Evolutionary conservation across 2,329 filamentous ascomycete genomes (phyloP), one percentile per base, ranked within the genome.

Genomic region (Exophiala spinifera): DNA sequence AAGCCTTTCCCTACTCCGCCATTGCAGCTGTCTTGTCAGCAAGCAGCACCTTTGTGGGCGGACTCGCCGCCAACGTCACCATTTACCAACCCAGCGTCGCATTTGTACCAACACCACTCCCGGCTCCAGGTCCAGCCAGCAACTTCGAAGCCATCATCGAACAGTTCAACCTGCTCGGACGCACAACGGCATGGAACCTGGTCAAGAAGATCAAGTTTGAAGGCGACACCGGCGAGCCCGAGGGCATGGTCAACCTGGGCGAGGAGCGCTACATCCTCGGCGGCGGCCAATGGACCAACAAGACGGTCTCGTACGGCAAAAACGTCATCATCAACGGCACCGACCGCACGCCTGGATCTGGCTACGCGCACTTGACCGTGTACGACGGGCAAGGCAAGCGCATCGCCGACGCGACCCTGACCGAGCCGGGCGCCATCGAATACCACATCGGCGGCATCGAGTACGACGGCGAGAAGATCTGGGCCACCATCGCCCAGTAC

Each of bases 251-350:
- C 11, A 70, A 74, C 3, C 58, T 79, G 0, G 69, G 71, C 5
- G 57, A 68, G 17, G 68, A 77, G 39, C 73, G 75, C 14, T 77
- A 73, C 51, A 68, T 78, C 55, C 68, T 79, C 36, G 73, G 71
- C 19, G 70, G 72, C 8, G 75, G 73, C 15, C 71, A 78, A 60
- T 78, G 74, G 60, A 76, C 69, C 3, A 61, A 65, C 19, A 64
- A 64, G 1, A 77, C 74, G 2, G 48, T 68, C 13, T 72, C 71
- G 51, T 76, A 72, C 58, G 55, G 61, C 45, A 63, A 78, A 42
- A 81, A 49, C 28, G 49, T 83, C 69, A 84, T 84, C 78, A 82
- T 86, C 46, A 86, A 83, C 1, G 83, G 83, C 4, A 80, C 83
- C 4, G 83, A 86, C 63, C 70, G 75, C 20, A 72, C 69, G 5